Evolutionary conservation across 2,329 filamentous ascomycete genomes (phyloP), one percentile per base, ranked within the genome.

Genomic region (Aspergillus sp.): DNA sequence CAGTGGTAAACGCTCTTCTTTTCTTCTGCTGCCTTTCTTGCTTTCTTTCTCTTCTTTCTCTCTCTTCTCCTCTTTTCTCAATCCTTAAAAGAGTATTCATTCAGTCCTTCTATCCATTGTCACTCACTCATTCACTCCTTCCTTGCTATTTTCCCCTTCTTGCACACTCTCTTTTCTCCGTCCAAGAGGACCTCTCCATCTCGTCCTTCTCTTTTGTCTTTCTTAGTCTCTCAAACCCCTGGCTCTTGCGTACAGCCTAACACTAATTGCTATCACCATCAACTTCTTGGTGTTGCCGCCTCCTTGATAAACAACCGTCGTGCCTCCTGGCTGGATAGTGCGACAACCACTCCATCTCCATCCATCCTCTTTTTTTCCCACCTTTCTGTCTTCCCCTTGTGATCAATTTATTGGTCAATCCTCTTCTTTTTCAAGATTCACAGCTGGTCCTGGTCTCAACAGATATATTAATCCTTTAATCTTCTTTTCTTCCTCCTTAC

Each of bases 401-500:
- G 19, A 27, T 39, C 29, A 10, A 33, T 39, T 29, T 19, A 19
- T 19, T 19, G 19, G 9, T 41, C 32, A 13, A 32, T 44, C 12
- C 39, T 43, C 33, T 38, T 40, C n/a, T 30, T 27, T 29, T 42
- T 39, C 38, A 42, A 26, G 47, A 48, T 52, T 52, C 50, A 56
- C 54, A 58, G 58, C 63, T 61, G 61, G 58, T 50, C 54, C 56
- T 59, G 56, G 53, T 61, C 47, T 53, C 50, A 40, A 42, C 35
- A 26, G 28, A 31, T 45, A 46, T 38, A 33, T 36, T 33, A 13
- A 42, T 38, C 36, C 39, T 13, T 42, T 13, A 28, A 35, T 34
- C 13, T 33, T 11, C 11, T 27, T 40, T 48, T 43, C 37, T 44
- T 45, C 45, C 38, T 31, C 34, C 33, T 28, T 40, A 29, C 29